Conservation (phyloP, 2,329 filamentous ascomycete species). For the Cladosporium colombiae region DNA sequence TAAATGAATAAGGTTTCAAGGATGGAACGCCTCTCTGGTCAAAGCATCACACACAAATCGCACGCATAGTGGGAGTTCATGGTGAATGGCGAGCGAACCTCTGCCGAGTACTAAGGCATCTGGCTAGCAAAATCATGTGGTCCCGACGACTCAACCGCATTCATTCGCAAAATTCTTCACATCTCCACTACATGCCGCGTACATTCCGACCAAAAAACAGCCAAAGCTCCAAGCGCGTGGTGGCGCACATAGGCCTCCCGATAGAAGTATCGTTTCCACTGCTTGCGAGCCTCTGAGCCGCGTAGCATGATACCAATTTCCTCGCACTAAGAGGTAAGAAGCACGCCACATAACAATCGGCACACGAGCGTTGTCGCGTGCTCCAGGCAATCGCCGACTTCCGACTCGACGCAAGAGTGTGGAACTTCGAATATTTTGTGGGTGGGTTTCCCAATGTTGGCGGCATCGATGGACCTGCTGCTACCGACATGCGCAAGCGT, state of each 20-base stretch:
- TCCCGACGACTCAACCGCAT: background rate
- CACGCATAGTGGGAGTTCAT: background rate
- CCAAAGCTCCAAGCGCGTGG: background rate
- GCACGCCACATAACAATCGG: background rate
- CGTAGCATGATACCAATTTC: background rate
- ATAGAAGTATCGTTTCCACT: background rate
- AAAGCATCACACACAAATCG: background rate
- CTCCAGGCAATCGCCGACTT: background rate
- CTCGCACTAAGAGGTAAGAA: background rate
- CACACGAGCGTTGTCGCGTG: background rate
- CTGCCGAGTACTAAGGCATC: background rate
- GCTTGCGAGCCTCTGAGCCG: background rate
- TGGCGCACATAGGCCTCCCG: background rate
- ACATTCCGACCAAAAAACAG: background rate
- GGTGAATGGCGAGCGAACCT: background rate
- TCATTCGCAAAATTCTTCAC: background rate
- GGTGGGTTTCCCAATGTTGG: background rate
- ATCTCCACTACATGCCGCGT: background rate
- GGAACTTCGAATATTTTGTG: background rate
- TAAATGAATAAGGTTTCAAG: background rate
- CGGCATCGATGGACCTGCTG: background rate
- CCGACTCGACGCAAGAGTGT: background rate
- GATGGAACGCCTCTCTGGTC: background rate
- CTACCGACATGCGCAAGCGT: background rate
- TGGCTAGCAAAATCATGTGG: background rate